phyloP scores from a whole-genome alignment of 176 grass and related monocot genomes.

The Miscanthus lutarioriparius region DNA sequence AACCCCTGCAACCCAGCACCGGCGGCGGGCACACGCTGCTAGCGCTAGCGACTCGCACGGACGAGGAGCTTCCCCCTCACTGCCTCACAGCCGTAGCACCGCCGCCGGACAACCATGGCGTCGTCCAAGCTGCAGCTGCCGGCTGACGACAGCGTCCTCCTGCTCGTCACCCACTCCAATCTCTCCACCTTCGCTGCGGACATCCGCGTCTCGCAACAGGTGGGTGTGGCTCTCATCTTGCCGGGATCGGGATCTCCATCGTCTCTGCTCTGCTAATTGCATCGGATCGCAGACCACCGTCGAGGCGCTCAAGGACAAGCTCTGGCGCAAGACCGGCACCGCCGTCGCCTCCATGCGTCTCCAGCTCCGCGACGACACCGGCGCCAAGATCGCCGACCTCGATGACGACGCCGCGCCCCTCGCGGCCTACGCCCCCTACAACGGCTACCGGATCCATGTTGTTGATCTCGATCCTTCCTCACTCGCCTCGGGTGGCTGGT shows the following conservation, averaged over 20 bases:
- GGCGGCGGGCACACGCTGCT: too few species aligned
- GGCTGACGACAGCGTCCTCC: constrained; percentile 64
- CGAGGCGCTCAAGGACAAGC: constrained; percentile 82
- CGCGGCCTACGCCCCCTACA: constrained; percentile 69
- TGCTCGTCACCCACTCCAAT: constrained; percentile 84
- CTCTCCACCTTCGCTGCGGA: constrained; percentile 76
- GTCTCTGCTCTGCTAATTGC: neutral
- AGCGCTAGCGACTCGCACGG: too few species aligned
- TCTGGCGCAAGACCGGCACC: constrained; percentile 89
- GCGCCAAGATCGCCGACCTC: constrained; percentile 67
- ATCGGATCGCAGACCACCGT: constrained; percentile 51
- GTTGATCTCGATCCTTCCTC: constrained; percentile 90
- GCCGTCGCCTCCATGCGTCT: constrained; percentile 70
- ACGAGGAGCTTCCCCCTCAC: too few species aligned
- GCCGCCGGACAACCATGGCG: neutral
- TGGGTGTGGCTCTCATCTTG: neutral
- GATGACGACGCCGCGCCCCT: constrained; percentile 55
- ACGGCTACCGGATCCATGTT: constrained; percentile 82
- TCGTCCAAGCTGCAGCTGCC: constrained; percentile 74
- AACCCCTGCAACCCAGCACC: neutral
- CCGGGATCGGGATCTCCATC: neutral
- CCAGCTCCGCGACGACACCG: constrained; percentile 75
- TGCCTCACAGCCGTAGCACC: too few species aligned
- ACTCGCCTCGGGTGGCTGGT: constrained; percentile 86
- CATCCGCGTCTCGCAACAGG: constrained; percentile 75